Evolutionary conservation across 345 rosid species (phyloP), one percentile per base, ranked within the genome.

Genomic region (Salix suchowensis): DNA sequence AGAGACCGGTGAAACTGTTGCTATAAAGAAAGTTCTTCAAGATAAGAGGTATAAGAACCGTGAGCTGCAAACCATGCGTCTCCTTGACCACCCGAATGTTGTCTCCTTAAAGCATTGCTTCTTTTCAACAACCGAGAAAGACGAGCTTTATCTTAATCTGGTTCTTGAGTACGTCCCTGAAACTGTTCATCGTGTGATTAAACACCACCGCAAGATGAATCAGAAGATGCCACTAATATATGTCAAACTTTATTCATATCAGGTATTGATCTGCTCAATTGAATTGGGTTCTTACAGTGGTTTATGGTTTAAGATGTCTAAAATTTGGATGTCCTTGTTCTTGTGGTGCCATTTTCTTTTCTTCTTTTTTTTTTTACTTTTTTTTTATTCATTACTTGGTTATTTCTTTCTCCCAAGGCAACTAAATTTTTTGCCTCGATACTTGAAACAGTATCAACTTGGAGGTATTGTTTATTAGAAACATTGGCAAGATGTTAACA

Each of bases 141-240:
- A 96, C 52, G 99, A 96, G 76, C 96, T 96, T 71, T 96, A 88
- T 86, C 99, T 96, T 64, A 96, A 96, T 78, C 84, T 96, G 81
- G 99, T 96, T 71, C 97, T 96, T 67, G 99, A 96, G 80, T 96
- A 93, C 76, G 98, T 96, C 10, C 97, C 99, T 46, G 99, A 96
- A 80, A 96, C 97, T 23, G 90, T 93, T 79, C 91, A 96, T 71
- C 97, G 97, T 14, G 97, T 96, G 79, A 85, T 92, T 81, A 93
- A 92, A 82, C 99, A 96, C 80, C 88, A 92, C 83, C 91, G 90
- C 88, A 92, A 91, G 86, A 81, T 93, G 86, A 96, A 83, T 75
- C 99, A 96, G 79, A 84, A 90, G 82, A 91, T 96, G 97, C 99
- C 99, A 32, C 77, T 92, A 75, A 88, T 96, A 75, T 92, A 96